Evolutionary conservation across 495 filamentous ascomycete genomes (phyloP), one percentile per base, ranked within the genome.

Genomic region (Penicillium pulvis): DNA sequence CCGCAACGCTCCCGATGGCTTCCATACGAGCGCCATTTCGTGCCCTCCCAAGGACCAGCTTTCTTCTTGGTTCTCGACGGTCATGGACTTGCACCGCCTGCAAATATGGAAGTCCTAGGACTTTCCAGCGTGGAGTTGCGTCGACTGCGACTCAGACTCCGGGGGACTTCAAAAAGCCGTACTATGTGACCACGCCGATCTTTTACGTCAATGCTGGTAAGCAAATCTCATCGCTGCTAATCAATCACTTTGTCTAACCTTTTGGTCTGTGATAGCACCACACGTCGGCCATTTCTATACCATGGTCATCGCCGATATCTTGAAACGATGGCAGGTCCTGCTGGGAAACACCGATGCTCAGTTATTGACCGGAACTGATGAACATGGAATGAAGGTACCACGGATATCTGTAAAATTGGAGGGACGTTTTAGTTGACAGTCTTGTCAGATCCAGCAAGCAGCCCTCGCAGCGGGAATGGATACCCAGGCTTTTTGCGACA

Each of bases 191-290:
- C 4, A 92, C 91, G 7, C 94, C 94, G 7, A 99, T 99, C 49
- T 99, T 98, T 80, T 99, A 99, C 69, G 95, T 98, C 72, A 99
- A 99, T 82, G 91, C 93, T 23, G 87, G 92, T 95, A 80, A 62
- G 78, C 58, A 0, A 24, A 48, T 43, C n/a, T 23, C 16, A 42
- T 9, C 26, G 6, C 16, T 42, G 10, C 19, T 17, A 4, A 4
- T 4, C 1, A 31, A 8, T 12, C 14, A 6, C 1, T 30, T 14
- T 35, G 11, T 41, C 26, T 42, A 42, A 48, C 5, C 26, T 17
- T 6, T 53, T 20, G 2, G 16, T n/a, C 28, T 19, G 8, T n/a
- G 6, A n/a, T 47, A 95, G 92, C 89, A 43, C 95, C 94, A 49
- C 94, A 98, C 78, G 83, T 98, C 65, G 94, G 94, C 53, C 95